A percentile compares a stretch with the other conserved stretches of the same genome.
phyloP scores from a whole-genome alignment of 1,284 basidiomycete species.

The Meira nashicola region DNA sequence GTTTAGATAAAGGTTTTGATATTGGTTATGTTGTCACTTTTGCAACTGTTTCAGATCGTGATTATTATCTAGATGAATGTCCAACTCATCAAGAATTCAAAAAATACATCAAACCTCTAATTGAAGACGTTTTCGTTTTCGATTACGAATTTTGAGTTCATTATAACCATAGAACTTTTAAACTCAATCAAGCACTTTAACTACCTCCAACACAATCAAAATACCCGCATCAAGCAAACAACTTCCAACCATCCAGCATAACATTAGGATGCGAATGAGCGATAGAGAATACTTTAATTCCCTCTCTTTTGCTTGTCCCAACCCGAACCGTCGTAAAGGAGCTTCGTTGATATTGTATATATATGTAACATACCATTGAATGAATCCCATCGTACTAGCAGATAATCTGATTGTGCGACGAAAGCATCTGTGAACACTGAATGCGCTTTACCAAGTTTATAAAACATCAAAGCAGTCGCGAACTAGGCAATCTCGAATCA shows the following conservation, averaged over 20 bases:
- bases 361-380: too few species aligned
- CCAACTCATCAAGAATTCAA: conserved; percentile 28
- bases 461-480: not conserved
- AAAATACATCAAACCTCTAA: conserved; percentile 19
- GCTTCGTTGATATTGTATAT: too few species aligned
- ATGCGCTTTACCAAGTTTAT: conserved; percentile 8
- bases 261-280: not conserved
- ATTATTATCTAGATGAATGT: conserved; percentile 29
- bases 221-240: conserved; percentile 1
- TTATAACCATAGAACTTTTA: not conserved
- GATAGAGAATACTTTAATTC: too few species aligned
- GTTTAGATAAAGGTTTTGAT: conserved; percentile 27
- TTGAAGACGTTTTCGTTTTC: conserved; percentile 27
- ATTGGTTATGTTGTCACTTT: conserved; percentile 30
- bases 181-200: not conserved
- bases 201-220: not conserved
- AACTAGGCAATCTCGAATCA: not conserved
- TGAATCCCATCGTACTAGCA: too few species aligned
- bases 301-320: too few species aligned
- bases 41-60: conserved; percentile 19
- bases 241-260: not conserved
- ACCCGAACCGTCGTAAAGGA: too few species aligned
- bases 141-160: conserved; percentile 21
- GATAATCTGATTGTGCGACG: too few species aligned
- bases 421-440: conserved; percentile 15